These are phyloP conservation scores for Calonectria hawksworthii DNA, from an alignment of 2,329 filamentous ascomycete genomes.

Conservation along the genomic window DNA sequence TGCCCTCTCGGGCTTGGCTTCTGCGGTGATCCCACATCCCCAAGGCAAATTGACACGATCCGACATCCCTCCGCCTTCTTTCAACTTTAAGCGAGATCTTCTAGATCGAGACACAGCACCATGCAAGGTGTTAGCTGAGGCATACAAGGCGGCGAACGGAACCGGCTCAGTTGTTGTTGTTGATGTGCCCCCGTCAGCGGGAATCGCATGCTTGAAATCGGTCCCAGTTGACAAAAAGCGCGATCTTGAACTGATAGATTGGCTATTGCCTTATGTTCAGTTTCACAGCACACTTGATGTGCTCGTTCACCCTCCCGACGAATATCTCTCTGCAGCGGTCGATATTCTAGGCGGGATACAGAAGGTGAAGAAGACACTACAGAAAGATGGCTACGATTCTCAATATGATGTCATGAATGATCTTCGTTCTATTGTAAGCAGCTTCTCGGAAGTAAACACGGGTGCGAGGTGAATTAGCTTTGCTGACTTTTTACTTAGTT, in stretches of 20 bases:
- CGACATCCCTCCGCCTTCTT: neutral
- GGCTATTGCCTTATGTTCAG: conserved; percentile 32
- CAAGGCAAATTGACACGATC: neutral
- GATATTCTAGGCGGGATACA: conserved; percentile 39
- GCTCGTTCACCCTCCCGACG: conserved; percentile 40
- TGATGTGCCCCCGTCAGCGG: conserved; percentile 35
- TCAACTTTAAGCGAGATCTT: neutral
- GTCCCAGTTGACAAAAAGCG: conserved; percentile 42
- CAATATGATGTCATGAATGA: conserved; percentile 45
- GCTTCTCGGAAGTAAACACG: rapidly evolving
- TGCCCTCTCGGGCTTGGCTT: conserved; percentile 13
- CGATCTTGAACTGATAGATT: conserved; percentile 41
- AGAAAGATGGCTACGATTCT: conserved; percentile 33
- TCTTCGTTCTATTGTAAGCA: conserved; percentile 38
- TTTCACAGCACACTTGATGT: conserved; percentile 44
- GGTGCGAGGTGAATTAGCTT: too few relatives aligned
- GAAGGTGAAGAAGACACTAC: conserved; percentile 32
- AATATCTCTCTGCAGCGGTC: conserved; percentile 41
- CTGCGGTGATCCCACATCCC: neutral
- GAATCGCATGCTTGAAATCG: conserved; percentile 42
- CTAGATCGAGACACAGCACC: conserved; percentile 26
- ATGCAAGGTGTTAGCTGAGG: conserved; percentile 37
- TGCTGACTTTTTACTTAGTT: conserved; percentile 29
- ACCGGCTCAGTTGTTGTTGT: conserved; percentile 19
- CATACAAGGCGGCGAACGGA: conserved; percentile 20